Evolutionary conservation across 192 early-diverging fungal species (phyloP).

Genomic region (Entomortierella chlamydospora): DNA sequence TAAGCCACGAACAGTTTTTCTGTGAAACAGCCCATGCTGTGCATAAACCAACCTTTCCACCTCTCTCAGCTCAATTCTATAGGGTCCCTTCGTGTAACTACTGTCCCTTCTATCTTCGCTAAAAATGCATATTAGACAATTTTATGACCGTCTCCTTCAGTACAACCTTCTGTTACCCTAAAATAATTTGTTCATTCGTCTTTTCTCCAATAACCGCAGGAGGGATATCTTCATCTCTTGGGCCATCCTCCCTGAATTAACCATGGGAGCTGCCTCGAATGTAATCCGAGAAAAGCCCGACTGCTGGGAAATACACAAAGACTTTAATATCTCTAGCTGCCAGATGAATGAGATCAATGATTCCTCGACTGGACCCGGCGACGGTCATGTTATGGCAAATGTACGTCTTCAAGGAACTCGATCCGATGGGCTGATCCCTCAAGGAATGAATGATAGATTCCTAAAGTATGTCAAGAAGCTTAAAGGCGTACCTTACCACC

Average conservation of each 20-base stretch:
- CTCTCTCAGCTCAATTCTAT: too few species aligned
- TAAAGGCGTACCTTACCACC: conserved; percentile 38
- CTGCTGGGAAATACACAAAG: conserved; percentile 52
- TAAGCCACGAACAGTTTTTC: too few species aligned
- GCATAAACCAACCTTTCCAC: too few species aligned
- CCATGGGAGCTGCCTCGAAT: conserved; percentile 22
- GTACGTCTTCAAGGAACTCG: conserved; percentile 61
- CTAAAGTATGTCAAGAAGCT: conserved; percentile 44
- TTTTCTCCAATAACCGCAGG: too few species aligned
- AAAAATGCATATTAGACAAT: too few species aligned
- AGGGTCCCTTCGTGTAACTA: too few species aligned
- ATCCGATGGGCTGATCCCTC: conserved; percentile 50
- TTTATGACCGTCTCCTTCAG: too few species aligned
- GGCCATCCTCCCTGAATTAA: conserved; percentile 20
- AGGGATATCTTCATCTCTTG: too few species aligned
- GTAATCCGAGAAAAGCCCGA: conserved; percentile 50
- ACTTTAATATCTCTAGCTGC: conserved; percentile 19
- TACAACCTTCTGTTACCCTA: too few species aligned
- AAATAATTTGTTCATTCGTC: too few species aligned
- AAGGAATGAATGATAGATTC: conserved; percentile 29
- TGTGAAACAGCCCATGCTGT: too few species aligned
- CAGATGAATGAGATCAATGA: conserved; percentile 16
- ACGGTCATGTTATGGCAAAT: conserved; percentile 27
- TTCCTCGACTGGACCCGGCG: not conserved
- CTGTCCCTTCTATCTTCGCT: too few species aligned